These are phyloP conservation scores for Sclerotinia sclerotiorum DNA, from an alignment of 2,329 filamentous ascomycete genomes.

Conservation along the genomic window DNA sequence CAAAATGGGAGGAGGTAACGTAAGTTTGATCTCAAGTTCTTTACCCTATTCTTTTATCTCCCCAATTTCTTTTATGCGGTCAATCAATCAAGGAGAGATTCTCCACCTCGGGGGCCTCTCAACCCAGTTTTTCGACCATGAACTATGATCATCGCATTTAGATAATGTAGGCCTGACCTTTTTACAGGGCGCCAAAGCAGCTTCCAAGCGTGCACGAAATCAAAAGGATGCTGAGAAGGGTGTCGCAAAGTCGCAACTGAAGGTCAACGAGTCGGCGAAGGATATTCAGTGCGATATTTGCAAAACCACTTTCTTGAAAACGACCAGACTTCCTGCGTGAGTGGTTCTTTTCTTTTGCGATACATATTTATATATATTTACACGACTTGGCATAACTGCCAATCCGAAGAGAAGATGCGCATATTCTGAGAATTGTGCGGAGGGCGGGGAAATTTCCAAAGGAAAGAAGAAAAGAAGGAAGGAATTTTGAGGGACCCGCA, in stretches of 20 bases:
- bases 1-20: slow-evolving; percentile 29
- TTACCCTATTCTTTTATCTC: background rate
- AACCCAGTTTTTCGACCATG: slow-evolving; percentile 8
- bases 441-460: background rate
- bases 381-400: background rate
- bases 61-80: background rate
- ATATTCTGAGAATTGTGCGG: slow-evolving; percentile 1
- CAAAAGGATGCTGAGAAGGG: slow-evolving; percentile 55
- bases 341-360: slow-evolving; percentile 36
- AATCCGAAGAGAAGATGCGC: background rate
- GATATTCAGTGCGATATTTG: slow-evolving; percentile 75
- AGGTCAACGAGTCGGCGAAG: slow-evolving; percentile 69
- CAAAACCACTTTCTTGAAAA: slow-evolving; percentile 78
- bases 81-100: background rate
- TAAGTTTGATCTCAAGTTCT: slow-evolving; percentile 12
- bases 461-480: background rate
- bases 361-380: background rate
- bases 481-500: background rate
- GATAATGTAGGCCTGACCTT: slow-evolving; percentile 16
- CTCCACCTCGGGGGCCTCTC: slow-evolving; percentile 8
- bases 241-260: slow-evolving; percentile 65
- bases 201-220: slow-evolving; percentile 72
- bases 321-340: slow-evolving; percentile 69
- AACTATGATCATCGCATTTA: slow-evolving; percentile 11
- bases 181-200: slow-evolving; percentile 61